Evolutionary conservation across 441 rosid species (phyloP).

Genomic region (Erodium texanum): DNA sequence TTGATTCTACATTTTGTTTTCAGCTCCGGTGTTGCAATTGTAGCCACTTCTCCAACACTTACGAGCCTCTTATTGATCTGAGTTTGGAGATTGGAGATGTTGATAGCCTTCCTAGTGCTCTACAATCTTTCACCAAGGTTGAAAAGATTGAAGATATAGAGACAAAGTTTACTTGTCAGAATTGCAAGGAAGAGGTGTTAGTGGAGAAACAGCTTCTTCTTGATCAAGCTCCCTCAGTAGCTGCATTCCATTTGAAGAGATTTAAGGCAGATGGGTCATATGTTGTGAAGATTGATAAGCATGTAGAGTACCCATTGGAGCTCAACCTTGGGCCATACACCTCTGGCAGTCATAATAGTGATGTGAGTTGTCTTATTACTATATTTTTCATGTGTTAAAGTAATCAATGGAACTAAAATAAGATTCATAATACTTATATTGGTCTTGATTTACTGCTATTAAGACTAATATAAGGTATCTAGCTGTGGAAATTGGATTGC

Average conservation of each 20-base stretch:
- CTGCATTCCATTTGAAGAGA: constrained; percentile 71
- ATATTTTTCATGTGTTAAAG: neutral
- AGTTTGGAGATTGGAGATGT: constrained; percentile 72
- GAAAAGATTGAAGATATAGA: constrained; percentile 64
- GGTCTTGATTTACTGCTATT: neutral
- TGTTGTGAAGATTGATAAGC: constrained; percentile 64
- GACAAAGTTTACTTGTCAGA: constrained; percentile 46
- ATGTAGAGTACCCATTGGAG: constrained; percentile 57
- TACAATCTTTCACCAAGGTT: constrained; percentile 62
- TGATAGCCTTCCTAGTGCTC: constrained; percentile 40
- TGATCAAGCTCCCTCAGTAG: constrained; percentile 53
- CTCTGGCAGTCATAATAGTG: constrained; percentile 15
- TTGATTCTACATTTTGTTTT: constrained; percentile 9
- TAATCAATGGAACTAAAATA: neutral
- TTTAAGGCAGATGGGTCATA: constrained; percentile 54
- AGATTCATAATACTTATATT: neutral
- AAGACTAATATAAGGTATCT: neutral
- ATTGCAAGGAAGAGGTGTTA: constrained; percentile 50
- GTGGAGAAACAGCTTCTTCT: constrained; percentile 70
- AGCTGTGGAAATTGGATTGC: too few relatives aligned
- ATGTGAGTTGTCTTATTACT: constrained; percentile 30
- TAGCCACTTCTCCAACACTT: constrained; percentile 42
- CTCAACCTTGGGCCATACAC: constrained; percentile 64
- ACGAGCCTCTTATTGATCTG: constrained; percentile 49
- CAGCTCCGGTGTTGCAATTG: constrained; percentile 72